These are phyloP conservation scores for Penicillium sp. DNA, from an alignment of 2,329 filamentous ascomycete genomes.

Conservation along the genomic window DNA sequence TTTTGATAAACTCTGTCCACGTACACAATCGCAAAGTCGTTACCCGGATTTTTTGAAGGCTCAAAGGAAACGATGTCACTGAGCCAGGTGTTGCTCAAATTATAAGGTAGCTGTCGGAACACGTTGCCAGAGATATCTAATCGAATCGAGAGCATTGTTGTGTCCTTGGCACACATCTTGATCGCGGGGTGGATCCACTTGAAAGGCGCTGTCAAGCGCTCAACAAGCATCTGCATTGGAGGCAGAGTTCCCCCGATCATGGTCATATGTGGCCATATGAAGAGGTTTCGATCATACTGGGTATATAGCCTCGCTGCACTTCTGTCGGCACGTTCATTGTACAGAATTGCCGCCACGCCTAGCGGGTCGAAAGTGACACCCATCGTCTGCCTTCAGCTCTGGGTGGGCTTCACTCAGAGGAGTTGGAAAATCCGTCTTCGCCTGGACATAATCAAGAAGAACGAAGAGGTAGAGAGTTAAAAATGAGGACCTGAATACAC, in stretches of 20 bases:
- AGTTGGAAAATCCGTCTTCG: not conserved
- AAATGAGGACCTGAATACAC: no score
- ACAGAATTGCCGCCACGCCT: constrained; percentile 37
- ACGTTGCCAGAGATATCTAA: constrained; percentile 32
- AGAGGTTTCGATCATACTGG: constrained; percentile 31
- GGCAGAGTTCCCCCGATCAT: constrained; percentile 38
- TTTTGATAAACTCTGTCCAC: constrained; percentile 21
- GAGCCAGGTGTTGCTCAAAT: constrained; percentile 35
- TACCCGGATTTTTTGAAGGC: constrained; percentile 24
- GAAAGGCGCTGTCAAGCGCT: constrained; percentile 31
- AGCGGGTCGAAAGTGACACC: constrained; percentile 38
- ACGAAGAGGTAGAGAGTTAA: no score
- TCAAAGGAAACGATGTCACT: constrained; percentile 33
- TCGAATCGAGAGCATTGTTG: constrained; percentile 31
- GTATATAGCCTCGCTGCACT: constrained; percentile 36
- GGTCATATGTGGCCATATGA: constrained; percentile 38
- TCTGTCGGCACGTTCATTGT: constrained; percentile 35
- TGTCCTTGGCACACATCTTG: constrained; percentile 33
- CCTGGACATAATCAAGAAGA: no score
- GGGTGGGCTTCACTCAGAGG: not conserved
- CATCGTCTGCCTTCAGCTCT: not conserved
- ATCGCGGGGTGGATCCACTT: constrained; percentile 32
- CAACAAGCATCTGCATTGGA: constrained; percentile 37
- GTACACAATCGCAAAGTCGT: constrained; percentile 35
- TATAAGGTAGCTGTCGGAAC: constrained; percentile 36